phyloP scores from a whole-genome alignment of 2,329 filamentous ascomycete species.

The Didymosphaeria variabile region DNA sequence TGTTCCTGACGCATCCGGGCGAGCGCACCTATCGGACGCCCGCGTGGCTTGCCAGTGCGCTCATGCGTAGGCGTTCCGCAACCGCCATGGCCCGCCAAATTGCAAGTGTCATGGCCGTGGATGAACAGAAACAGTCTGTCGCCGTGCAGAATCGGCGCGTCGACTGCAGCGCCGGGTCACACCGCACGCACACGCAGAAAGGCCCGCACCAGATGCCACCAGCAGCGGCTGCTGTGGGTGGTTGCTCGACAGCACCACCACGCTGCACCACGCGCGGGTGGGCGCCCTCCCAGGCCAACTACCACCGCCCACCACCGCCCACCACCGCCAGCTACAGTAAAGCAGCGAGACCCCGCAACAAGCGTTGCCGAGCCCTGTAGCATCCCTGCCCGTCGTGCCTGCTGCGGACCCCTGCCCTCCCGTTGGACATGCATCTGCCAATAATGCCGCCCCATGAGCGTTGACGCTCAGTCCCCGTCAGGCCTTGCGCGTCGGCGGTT shows the following conservation, averaged over 20 bases:
- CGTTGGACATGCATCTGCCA: constrained; percentile 49
- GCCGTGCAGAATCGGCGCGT: not conserved
- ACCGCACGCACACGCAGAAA: not conserved
- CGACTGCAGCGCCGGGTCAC: not conserved
- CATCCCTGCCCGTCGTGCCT: constrained; percentile 39
- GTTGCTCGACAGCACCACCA: constrained; percentile 41
- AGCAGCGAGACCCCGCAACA: constrained; percentile 51
- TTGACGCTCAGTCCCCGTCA: constrained; percentile 49
- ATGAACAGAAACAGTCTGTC: not conserved
- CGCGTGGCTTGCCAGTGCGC: constrained; percentile 30
- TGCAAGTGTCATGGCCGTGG: constrained; percentile 25
- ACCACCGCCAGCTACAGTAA: no score
- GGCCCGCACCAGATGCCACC: not conserved
- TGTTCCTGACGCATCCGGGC: constrained; percentile 55
- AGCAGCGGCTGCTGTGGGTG: not conserved
- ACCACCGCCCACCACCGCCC: constrained; percentile 22
- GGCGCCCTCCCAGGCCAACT: constrained; percentile 30
- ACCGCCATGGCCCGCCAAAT: constrained; percentile 32
- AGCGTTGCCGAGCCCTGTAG: constrained; percentile 54
- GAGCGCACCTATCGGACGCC: constrained; percentile 24
- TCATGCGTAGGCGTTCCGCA: constrained; percentile 45
- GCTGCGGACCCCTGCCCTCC: constrained; percentile 46
- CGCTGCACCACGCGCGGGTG: constrained; percentile 37
- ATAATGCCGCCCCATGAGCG: constrained; percentile 46
- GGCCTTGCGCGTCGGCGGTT: constrained; percentile 52